Conservation (phyloP, 805 yeast genomes). For the Yamadazyma nakazawae region DNA sequence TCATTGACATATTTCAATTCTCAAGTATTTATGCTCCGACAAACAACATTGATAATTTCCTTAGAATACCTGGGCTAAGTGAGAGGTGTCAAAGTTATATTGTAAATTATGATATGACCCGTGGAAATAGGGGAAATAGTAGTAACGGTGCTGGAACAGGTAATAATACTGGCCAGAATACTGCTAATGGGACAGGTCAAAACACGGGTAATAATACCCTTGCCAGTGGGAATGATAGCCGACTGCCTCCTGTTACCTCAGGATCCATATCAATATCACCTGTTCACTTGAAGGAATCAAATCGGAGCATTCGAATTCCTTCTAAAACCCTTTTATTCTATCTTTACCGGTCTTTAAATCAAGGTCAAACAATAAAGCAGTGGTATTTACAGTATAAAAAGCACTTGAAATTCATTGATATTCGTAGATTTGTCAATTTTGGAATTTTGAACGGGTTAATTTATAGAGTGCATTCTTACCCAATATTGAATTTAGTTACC, state of each 20-base stretch:
- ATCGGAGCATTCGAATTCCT: constrained; percentile 40
- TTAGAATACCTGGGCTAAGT: constrained; percentile 61
- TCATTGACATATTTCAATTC: constrained; percentile 87
- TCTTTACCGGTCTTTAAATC: constrained; percentile 73
- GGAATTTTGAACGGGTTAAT: constrained; percentile 82
- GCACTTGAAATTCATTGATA: constrained; percentile 62
- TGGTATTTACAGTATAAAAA: constrained; percentile 75
- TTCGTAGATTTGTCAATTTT: constrained; percentile 80
- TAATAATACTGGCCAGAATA: not conserved
- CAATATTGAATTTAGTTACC: constrained; percentile 48
- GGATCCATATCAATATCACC: constrained; percentile 11
- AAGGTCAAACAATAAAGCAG: constrained; percentile 69
- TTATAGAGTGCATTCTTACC: constrained; percentile 76
- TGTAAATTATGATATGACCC: constrained; percentile 22
- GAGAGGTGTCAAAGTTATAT: constrained; percentile 86
- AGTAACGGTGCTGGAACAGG: constrained; percentile 1
- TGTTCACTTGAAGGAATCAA: constrained; percentile 9
- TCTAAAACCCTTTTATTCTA: constrained; percentile 65
- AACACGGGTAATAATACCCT: not conserved
- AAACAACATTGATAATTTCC: constrained; percentile 64
- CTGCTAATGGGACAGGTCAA: not conserved
- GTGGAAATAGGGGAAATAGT: constrained; percentile 3
- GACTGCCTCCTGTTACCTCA: not conserved
- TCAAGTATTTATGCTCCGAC: constrained; percentile 87
- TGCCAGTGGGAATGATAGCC: not conserved